Base-by-base conservation (phyloP, 345 rosid species). In the Populus deltoides region DNA sequence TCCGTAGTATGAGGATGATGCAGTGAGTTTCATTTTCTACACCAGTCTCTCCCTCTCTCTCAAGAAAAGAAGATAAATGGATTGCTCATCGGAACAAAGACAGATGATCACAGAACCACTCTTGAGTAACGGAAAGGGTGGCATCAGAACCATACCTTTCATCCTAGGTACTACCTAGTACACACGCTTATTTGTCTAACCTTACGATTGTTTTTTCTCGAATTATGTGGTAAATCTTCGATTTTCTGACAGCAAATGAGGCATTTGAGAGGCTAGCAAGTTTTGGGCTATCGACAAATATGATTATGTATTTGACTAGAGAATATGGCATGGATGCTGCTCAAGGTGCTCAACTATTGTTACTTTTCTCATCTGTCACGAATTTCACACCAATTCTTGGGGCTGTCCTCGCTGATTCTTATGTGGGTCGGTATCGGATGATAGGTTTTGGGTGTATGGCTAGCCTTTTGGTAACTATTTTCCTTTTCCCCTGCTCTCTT, bases 341-440 rank as follows among this genome's bases (percentile, higher is more conserved):
- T 1, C 35, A 66, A 27, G 94, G 82, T 3, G 86, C 91, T 51
- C 86, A 85, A 53, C 39, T 87, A 20, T 51, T 91, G 36, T 86
- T 87, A 80, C 6, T 89, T 71, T 90, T 94, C 90, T 85, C 88
- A 4, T 90, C 94, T 20, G 90, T 86, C 47, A 70, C 84, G 70
- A 83, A 82, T 79, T 86, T 91, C 78, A 71, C 79, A 15, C 97
- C 98, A 24, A 57, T 86, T 27, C 1, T 89, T 29, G 91, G 90
- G 20, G 94, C 94, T 12, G 79, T 93, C 51, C 72, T 89, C 8
- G 92, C 92, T 2, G 97, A 93, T 84, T 91, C 93, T 75, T 91
- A 69, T 66, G 53, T 87, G 7, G 98, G 97, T 62, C 90, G 91
- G 8, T 89, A 70, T 80, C 71, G 65, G 2, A 89, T 87, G 73